phyloP scores from a whole-genome alignment of 2,329 filamentous ascomycete genomes.

The Colletotrichum gigasporum region DNA sequence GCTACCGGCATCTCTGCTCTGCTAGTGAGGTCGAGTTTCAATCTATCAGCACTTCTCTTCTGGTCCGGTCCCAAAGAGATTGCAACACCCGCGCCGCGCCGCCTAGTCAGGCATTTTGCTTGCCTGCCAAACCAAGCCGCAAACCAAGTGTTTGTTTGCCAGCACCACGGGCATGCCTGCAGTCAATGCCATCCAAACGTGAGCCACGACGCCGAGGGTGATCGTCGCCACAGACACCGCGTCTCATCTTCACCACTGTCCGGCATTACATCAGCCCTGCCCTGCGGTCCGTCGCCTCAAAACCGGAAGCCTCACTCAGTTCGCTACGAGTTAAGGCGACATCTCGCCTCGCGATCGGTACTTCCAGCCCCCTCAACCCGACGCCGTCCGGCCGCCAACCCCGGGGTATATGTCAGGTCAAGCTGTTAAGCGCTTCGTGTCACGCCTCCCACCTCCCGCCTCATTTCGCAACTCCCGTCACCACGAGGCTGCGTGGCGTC shows the following conservation, averaged over 20 bases:
- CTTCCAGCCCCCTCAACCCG: background rate
- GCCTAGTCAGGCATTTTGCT: background rate
- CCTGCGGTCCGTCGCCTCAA: background rate
- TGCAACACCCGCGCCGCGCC: background rate
- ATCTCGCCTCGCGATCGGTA: background rate
- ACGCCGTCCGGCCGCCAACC: background rate
- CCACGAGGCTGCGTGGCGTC: conserved; percentile 21
- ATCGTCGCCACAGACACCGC: conserved; percentile 16
- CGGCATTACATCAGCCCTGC: conserved; percentile 5
- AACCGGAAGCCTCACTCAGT: conserved; percentile 8
- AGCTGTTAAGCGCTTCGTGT: conserved; percentile 24
- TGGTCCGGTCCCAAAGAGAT: background rate
- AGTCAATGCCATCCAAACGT: background rate
- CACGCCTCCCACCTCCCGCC: conserved; percentile 18
- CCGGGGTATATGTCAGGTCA: background rate
- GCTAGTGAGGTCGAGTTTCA: background rate
- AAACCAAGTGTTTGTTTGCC: background rate
- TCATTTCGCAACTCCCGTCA: conserved; percentile 12
- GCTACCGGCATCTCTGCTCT: background rate
- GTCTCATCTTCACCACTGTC: background rate
- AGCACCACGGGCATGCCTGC: background rate
- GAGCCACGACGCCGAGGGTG: background rate
- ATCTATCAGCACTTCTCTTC: conserved; percentile 16
- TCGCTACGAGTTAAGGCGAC: background rate
- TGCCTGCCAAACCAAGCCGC: conserved; percentile 4